Base-by-base conservation (phyloP, 805 yeast genomes). In the Kluyveromyces wickerhamii region DNA sequence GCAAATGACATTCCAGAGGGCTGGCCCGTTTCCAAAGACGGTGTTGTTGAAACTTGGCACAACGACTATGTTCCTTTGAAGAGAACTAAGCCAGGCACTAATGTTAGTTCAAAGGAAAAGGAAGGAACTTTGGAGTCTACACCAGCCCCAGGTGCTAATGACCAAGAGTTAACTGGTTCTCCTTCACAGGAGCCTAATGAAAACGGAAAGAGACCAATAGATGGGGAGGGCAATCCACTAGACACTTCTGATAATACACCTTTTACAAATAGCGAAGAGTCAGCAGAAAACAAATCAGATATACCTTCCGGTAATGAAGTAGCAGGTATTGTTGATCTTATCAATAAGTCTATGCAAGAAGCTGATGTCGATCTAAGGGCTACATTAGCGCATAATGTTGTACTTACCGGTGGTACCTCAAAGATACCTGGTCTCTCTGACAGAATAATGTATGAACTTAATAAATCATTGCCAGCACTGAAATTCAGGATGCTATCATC, bases 311-410 rank as follows among this genome's bases (percentile, higher is more conserved):
- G 34, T 9, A 36, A 40, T 24, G 52, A 48, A 4, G 42, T 52
- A 14, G 53, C 63, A 37, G 83, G 84, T 3, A 46, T 86, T 11
- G 71, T 82, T 2, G 77, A 72, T 38, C 62, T 87, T 74, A 36
- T 70, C 71, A 29, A 75, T 68, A 44, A 72, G 73, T 18, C 64
- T 69, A 39, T 68, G 70, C 32, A 63, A 68, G 37, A 70, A 16
- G 49, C 79, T 31, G 96, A 88, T 58, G 82, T 86, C 18, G 94
- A 83, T 62, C 65, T 83, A 44, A 70, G 94, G 40, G 81, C 95
- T 1, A 81, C 86, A 27, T 66, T 86, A 15, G 95, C 95, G 0
- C 89, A 86, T 59, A 87, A 87, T 52, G 79, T 88, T 36, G 82
- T 88, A 12, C 68, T 88, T 17, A 85, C 94, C 0, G 96, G 96